These are phyloP conservation scores for Boletus reticuloceps DNA, from an alignment of 768 basidiomycete species.

Conservation along the genomic window DNA sequence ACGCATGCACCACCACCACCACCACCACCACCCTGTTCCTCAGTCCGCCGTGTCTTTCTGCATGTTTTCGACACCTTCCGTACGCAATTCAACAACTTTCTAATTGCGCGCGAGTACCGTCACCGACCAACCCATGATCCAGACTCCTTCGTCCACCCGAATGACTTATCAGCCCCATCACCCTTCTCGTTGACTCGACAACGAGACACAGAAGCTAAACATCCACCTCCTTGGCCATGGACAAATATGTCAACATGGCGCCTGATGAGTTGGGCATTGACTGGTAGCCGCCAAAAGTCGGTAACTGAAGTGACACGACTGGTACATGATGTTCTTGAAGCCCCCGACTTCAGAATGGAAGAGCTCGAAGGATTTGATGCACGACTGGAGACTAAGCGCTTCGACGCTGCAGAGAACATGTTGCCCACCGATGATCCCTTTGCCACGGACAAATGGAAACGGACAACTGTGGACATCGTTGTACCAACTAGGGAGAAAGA, in stretches of 20 bases:
- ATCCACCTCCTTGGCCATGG: slow-evolving; percentile 13
- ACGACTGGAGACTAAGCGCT: background rate
- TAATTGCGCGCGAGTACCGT: background rate
- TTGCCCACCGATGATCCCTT: background rate
- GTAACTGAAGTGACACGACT: background rate
- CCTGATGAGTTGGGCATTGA: slow-evolving; percentile 8
- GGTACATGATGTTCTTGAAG: background rate
- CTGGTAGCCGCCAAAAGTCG: slow-evolving; percentile 3
- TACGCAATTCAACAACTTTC: background rate
- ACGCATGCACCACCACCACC: background rate
- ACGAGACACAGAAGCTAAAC: too few relatives aligned
- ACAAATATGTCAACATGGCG: slow-evolving; percentile 9
- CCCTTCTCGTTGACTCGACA: too few relatives aligned
- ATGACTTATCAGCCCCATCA: background rate
- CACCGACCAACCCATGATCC: slow-evolving; percentile 5
- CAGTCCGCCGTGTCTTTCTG: background rate
- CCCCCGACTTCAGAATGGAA: background rate
- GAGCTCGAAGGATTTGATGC: slow-evolving; percentile 2
- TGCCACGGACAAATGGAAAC: background rate
- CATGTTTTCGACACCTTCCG: background rate
- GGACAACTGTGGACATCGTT: background rate
- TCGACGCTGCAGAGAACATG: background rate
- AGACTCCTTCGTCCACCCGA: background rate
- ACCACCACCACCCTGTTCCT: background rate
- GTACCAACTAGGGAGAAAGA: background rate